Evolutionary conservation across 768 basidiomycete genomes (phyloP), one percentile per base, ranked within the genome.

Genomic region (Leucogyrophana mollusca): DNA sequence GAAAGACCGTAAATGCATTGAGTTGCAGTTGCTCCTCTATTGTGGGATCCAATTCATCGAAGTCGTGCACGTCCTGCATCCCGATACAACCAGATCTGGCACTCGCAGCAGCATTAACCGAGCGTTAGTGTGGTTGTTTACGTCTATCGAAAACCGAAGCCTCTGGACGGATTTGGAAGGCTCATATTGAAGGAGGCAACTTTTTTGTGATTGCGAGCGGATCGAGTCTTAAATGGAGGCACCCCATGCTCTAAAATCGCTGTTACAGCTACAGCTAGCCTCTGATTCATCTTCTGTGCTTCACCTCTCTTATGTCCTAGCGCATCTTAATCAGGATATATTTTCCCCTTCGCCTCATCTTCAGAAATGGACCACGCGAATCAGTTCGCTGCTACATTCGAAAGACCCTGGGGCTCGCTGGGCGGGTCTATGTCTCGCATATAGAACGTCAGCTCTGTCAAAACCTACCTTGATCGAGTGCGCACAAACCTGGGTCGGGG

Each of bases 341-440:
- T 77, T 92, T 39, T 41, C 57, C 2, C 79, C 85, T 1, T 89
- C 87, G 3, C 55, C 82, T 3, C 83, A 90, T 59, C 69, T 82
- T 9, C 68, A 79, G 45, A 90, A 89, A 74, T 93, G 89, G 89
- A 71, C 74, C 10, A 72, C 78, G n/a, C 77, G 90, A 46, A 70
- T 91, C 50, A 81, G 79, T 53, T 81, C 89, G 3, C 69, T 92
- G 43, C 70, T 92, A 40, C 84, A 86, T 57, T 83, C 90, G 14
- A 90, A 87, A 67, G 81, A 88, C 55, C 59, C 82, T n/a, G 83
- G 79, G 34, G 81, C 79, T 43, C 78, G 86, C 47, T 93, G 90
- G 90, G 82, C 85, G 17, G 90, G 87, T 8, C 70, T 91, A 25
- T 87, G 80, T 55, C 64, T 92, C 38, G 90, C 90, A 1, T 70